Evolutionary conservation across 116 monocot genomes (phyloP).

Genomic region (Trichopus zeylanicus): DNA sequence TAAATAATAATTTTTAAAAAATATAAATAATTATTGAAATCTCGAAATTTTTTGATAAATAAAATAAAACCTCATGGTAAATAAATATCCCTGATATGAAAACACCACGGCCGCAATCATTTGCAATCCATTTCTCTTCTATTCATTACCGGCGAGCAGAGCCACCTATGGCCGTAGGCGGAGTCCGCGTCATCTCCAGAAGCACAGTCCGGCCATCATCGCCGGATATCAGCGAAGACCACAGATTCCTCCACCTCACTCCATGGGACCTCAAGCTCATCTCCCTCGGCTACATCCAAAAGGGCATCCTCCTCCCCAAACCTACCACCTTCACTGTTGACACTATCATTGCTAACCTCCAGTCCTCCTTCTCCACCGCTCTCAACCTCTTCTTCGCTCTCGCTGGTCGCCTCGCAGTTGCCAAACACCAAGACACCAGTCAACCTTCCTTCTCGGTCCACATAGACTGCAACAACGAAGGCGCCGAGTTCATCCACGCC

Average conservation of each 20-base stretch:
- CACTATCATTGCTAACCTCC: no score
- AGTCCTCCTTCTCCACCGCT: slow-evolving; percentile 4
- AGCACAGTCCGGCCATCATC: slow-evolving; percentile 2
- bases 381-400: slow-evolving; percentile 7
- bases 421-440: not conserved
- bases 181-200: slow-evolving; percentile 3
- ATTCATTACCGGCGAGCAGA: no score
- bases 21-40: no score
- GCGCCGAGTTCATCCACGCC: slow-evolving; percentile 25
- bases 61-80: no score
- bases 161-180: no score
- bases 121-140: no score
- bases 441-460: slow-evolving; percentile 3
- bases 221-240: no score
- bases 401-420: slow-evolving; percentile 9
- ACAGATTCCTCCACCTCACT: not conserved
- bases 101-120: no score
- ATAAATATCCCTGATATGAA: no score
- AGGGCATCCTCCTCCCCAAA: slow-evolving; percentile 25
- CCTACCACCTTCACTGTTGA: no score
- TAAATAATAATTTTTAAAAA: no score
- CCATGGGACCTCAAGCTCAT: slow-evolving; percentile 18
- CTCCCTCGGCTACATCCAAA: slow-evolving; percentile 14
- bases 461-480: slow-evolving; percentile 10
- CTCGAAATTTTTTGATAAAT: no score